These are phyloP conservation scores for Quercus agrifolia DNA, from an alignment of 306 rosid genomes.

Conservation along the genomic window DNA sequence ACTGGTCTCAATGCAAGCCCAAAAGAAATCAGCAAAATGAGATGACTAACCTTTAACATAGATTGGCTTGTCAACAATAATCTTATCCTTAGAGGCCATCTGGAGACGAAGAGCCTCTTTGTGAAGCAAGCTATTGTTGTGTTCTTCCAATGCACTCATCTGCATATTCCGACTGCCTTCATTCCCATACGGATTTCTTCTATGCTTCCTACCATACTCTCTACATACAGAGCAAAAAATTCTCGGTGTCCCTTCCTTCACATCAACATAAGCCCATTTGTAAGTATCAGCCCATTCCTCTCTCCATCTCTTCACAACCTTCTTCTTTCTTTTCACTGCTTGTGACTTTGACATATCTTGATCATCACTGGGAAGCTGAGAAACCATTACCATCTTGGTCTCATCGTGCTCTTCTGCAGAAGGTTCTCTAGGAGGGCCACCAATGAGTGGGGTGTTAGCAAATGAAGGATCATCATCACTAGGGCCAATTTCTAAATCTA, in stretches of 20 bases:
- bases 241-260: conserved; percentile 93
- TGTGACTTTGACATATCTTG: conserved; percentile 76
- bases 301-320: conserved; percentile 99
- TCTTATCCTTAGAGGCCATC: conserved; percentile 91
- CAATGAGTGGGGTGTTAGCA: conserved; percentile 67
- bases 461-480: conserved; percentile 96
- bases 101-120: conserved; percentile 99
- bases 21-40: conserved; percentile 9
- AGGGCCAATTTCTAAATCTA: conserved; percentile 94
- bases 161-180: conserved; percentile 99
- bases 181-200: conserved; percentile 96
- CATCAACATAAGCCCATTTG: conserved; percentile 97
- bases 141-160: conserved; percentile 99
- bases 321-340: conserved; percentile 78
- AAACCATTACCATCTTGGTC: conserved; percentile 72
- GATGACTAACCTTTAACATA: conserved; percentile 77
- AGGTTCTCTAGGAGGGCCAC: conserved; percentile 69
- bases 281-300: conserved; percentile 99
- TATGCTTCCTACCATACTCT: conserved; percentile 93
- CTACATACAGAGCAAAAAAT: conserved; percentile 97
- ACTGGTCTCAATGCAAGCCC: conserved; percentile 1
- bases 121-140: conserved; percentile 96
- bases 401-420: conserved; percentile 77
- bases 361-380: conserved; percentile 73
- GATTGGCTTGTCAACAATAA: conserved; percentile 78